phyloP scores from a whole-genome alignment of 2,329 filamentous ascomycete genomes.

The Stachybotrys chlorohalonatus region DNA sequence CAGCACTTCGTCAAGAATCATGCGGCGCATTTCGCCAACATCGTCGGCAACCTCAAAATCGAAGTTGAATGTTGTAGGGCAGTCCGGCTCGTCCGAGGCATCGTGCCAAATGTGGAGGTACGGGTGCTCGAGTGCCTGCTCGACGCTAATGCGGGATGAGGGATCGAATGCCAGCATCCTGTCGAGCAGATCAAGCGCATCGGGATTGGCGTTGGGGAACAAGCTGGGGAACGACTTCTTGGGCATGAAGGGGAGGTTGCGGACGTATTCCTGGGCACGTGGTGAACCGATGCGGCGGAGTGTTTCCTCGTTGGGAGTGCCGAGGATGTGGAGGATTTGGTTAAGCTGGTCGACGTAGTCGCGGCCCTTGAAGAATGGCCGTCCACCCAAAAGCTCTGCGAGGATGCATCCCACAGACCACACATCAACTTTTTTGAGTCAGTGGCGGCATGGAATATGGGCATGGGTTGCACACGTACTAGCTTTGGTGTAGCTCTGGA shows the following conservation, averaged over 20 bases:
- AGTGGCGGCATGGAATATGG: conserved; percentile 1
- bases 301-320: conserved; percentile 92
- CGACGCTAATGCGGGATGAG: conserved; percentile 83
- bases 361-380: conserved; percentile 97
- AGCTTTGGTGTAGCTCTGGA: conserved; percentile 99
- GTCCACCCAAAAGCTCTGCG: conserved; percentile 87
- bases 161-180: conserved; percentile 98
- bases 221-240: conserved; percentile 84
- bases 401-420: conserved; percentile 99
- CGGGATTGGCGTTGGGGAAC: conserved; percentile 91
- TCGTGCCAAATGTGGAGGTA: conserved; percentile 99
- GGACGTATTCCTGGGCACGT: conserved; percentile 94
- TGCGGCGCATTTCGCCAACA: conserved; percentile 86
- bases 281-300: conserved; percentile 89
- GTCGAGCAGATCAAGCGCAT: conserved; percentile 90
- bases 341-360: conserved; percentile 99
- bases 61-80: conserved; percentile 94
- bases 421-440: conserved; percentile 67
- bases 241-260: conserved; percentile 89
- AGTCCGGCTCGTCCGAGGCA: conserved; percentile 87
- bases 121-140: conserved; percentile 89
- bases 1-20: conserved; percentile 93
- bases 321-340: conserved; percentile 96
- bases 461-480: conserved; percentile 56
- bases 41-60: conserved; percentile 97